These are phyloP conservation scores for Flaveria brownii DNA, from an alignment of 129 eudicot species.

Conservation along the genomic window DNA sequence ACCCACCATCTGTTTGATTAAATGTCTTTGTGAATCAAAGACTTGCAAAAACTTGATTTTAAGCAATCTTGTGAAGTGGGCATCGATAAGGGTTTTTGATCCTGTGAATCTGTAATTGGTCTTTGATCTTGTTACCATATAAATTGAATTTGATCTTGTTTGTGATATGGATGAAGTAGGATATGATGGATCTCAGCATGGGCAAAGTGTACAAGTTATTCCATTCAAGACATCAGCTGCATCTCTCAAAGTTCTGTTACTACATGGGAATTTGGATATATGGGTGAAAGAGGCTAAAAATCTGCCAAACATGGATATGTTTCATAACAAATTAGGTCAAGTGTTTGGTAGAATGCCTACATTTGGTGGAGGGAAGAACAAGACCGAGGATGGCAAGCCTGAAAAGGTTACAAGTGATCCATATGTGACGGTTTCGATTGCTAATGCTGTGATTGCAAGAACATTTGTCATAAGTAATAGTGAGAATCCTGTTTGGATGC, in stretches of 20 bases:
- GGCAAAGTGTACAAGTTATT: constrained; percentile 32
- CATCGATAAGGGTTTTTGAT: constrained; percentile 14
- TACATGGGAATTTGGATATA: constrained; percentile 51
- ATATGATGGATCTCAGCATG: constrained; percentile 34
- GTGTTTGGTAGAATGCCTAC: constrained; percentile 39
- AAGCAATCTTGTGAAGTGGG: constrained; percentile 20
- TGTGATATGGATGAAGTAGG: constrained; percentile 29
- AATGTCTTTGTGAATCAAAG: constrained; percentile 16
- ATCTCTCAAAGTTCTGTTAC: constrained; percentile 33
- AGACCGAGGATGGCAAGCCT: constrained; percentile 37
- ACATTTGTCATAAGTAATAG: constrained; percentile 41
- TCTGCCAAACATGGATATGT: constrained; percentile 45
- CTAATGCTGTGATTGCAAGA: constrained; percentile 44
- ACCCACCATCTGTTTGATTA: constrained; percentile 29
- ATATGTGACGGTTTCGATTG: constrained; percentile 41
- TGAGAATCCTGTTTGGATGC: constrained; percentile 52
- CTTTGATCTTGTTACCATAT: not conserved
- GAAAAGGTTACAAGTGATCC: constrained; percentile 46
- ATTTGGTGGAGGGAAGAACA: constrained; percentile 29
- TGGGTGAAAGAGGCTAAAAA: constrained; percentile 46
- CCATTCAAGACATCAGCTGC: constrained; percentile 37
- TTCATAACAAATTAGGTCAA: constrained; percentile 39
- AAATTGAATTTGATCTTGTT: constrained; percentile 12
- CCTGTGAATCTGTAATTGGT: not conserved
- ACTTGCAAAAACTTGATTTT: constrained; percentile 26